Evolutionary conservation across 768 basidiomycete genomes (phyloP), one percentile per base, ranked within the genome.

Genomic region (Lyophyllum atratum): DNA sequence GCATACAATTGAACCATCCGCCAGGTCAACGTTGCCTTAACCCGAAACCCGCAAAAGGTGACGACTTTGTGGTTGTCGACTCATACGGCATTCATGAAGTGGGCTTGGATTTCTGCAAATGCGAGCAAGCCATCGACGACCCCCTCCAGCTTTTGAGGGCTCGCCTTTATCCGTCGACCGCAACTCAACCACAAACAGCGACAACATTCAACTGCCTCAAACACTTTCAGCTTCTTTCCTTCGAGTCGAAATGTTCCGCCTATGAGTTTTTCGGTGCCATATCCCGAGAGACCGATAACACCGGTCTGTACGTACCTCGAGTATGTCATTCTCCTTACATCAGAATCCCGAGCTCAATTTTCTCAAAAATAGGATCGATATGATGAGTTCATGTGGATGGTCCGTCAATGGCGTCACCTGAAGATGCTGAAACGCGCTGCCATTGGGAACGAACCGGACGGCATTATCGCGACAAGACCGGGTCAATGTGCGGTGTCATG

Each of bases 121-220:
- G 74, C 37, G 54, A 61, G 21, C 45, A 17, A 3, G 54, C 59
- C 2, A 28, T 49, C 15, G 8, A 51, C 15, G 54, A 24, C 19
- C 25, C 57, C 10, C 52, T 62, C 1, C 75, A 80, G 44, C 67
- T 80, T 0, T 64, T 79, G 0, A 66, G 70, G 21, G 29, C 56
- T 0, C 54, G 64, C 0, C 58, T 66, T 24, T 79, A 61, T 40
- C 76, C 75, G 0, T 67, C 72, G 0, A 75, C 72, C 0, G 34
- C 50, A 1, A n/a, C 31, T 0, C 56, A 66, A 8, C 75, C 76
- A 0, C 42, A 58, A 14, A 69, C 72, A 0, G 72, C 65, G 0
- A 64, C 68, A 1, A 76, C 72, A 0, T 72, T 76, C 43, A 28
- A 34, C 0, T 55, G 70, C 5, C 64, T 77, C 0, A 52, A 70